Conservation (phyloP, 2,329 filamentous ascomycete genomes). For the Ophiostoma quercus region DNA sequence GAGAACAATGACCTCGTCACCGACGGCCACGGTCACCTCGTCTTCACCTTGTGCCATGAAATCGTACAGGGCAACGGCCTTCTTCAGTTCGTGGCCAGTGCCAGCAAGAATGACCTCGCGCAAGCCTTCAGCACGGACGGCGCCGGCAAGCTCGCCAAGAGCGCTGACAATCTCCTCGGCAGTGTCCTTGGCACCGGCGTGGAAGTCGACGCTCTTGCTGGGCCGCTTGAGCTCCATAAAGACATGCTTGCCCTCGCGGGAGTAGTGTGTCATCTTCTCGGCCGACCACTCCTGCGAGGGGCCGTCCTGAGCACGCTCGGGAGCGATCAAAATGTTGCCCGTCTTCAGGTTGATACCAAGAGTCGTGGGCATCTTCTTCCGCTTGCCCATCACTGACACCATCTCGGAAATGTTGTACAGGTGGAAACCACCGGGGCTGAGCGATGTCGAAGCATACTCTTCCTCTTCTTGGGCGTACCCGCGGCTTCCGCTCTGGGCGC, state of each 20-base stretch:
- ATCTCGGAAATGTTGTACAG: constrained; percentile 97
- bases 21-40: constrained; percentile 84
- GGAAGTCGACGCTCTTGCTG: constrained; percentile 93
- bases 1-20: constrained; percentile 84
- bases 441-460: constrained; percentile 28
- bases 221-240: constrained; percentile 89
- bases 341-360: constrained; percentile 88
- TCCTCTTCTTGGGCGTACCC: constrained; percentile 34
- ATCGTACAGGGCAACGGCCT: constrained; percentile 83
- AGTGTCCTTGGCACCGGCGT: constrained; percentile 94
- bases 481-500: constrained; percentile 26
- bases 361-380: constrained; percentile 97
- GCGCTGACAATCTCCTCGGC: constrained; percentile 87
- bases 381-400: constrained; percentile 93
- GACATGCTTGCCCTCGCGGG: constrained; percentile 94
- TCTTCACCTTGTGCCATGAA: constrained; percentile 96
- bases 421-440: constrained; percentile 76
- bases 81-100: constrained; percentile 64
- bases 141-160: constrained; percentile 83
- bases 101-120: constrained; percentile 81
- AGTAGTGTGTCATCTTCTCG: constrained; percentile 95
- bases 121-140: constrained; percentile 74
- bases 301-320: constrained; percentile 76
- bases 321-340: constrained; percentile 83
- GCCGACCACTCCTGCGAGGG: constrained; percentile 89